Conservation (phyloP, 352 stramenopile genomes). For the Blastocystis sp. region DNA sequence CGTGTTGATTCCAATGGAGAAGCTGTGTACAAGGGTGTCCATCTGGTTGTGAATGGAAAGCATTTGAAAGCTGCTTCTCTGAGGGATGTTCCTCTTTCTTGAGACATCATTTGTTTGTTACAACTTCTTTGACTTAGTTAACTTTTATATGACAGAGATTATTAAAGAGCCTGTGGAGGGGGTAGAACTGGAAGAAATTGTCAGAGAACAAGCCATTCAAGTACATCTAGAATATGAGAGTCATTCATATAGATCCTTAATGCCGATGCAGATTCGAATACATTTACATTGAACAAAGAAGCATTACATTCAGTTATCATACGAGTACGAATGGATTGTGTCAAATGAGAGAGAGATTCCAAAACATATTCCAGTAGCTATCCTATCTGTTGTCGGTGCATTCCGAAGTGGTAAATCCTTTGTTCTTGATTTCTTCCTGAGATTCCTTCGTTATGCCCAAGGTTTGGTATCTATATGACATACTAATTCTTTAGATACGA, state of each 20-base stretch:
- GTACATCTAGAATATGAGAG: background rate
- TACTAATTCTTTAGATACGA: slow-evolving; percentile 72
- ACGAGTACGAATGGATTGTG: background rate
- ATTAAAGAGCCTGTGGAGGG: background rate
- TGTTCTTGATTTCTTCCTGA: slow-evolving; percentile 92
- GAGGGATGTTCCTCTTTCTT: slow-evolving; percentile 38
- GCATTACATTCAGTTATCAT: slow-evolving; percentile 7
- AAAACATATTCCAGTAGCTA: slow-evolving; percentile 90
- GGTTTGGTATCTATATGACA: slow-evolving; percentile 9
- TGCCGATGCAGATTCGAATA: slow-evolving; percentile 16
- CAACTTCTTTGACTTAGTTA: background rate
- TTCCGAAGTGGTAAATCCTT: slow-evolving; percentile 98
- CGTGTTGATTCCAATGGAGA: slow-evolving; percentile 30
- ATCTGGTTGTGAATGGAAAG: slow-evolving; percentile 40
- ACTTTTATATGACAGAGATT: background rate
- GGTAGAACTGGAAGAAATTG: background rate
- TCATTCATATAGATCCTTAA: background rate
- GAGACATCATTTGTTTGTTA: slow-evolving; percentile 31
- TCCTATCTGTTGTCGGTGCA: slow-evolving; percentile 93
- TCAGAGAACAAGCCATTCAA: background rate
- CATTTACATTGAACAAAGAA: slow-evolving; percentile 6
- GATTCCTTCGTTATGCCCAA: slow-evolving; percentile 85
- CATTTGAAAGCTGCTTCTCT: slow-evolving; percentile 15
- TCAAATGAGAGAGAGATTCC: slow-evolving; percentile 70
- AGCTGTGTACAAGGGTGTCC: slow-evolving; percentile 46